Evolutionary conservation across 78 protist genomes (phyloP), one percentile per base, ranked within the genome.

Genomic region (Dictyostelium citrinum): DNA sequence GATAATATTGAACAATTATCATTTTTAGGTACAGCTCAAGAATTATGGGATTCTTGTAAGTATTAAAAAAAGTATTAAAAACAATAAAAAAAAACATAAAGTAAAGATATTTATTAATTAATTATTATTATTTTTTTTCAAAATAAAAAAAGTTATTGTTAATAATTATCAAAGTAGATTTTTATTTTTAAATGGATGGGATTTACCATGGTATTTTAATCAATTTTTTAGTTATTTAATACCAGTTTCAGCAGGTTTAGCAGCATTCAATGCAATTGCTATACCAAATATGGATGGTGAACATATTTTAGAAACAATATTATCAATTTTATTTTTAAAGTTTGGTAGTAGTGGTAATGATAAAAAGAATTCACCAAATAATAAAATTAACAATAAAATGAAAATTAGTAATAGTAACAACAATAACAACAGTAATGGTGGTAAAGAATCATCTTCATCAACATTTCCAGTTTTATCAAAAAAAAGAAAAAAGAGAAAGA

Each of bases 21-120:
- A 29, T 86, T 86, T 64, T 11, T 86, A 22, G 92, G 92, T 24
- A 86, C 92, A 8, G 84, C 92, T 33, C 84, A 86, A 77, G 80
- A 86, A 61, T 35, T 86, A 9, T 86, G 92, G 92, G 84, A 86
- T 20, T 86, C 92, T 27, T 86, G 74, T 84, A 84, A 22, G 91
- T 75, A 37, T 24, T 11, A 35, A 11, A n/a, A 33, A 61, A 6
- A 64, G n/a, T n/a, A n/a, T n/a, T 43, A 1, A 43, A 43, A 24
- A 35, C 11, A 4, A 20, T 41, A 17, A 64, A 43, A 43, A 10
- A 43, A 31, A n/a, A 8, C 16, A 64, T 6, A 9, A 61, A 3
- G 24, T 1, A 24, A 10, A 24, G 2, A 10, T 39, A 6, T 29
- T 43, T 29, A n/a, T 24, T 76, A 4, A 41, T 49, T 49, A 49